These are phyloP conservation scores for Sporisorium iseilematis-ciliati DNA, from an alignment of 1,284 basidiomycete genomes.

Conservation along the genomic window DNA sequence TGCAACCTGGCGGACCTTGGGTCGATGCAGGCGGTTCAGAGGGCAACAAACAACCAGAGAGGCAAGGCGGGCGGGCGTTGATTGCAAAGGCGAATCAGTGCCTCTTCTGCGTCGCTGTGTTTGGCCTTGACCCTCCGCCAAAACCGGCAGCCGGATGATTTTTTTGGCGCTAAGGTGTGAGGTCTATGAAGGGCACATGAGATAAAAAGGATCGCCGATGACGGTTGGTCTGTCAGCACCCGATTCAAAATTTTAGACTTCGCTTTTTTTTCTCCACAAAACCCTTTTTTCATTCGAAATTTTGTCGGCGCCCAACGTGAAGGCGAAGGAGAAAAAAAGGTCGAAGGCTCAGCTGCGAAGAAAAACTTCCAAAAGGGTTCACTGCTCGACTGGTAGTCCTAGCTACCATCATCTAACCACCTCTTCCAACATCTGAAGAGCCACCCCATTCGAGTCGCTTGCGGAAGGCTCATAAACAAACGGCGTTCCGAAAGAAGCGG, in stretches of 20 bases:
- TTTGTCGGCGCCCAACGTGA: background rate
- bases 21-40: background rate
- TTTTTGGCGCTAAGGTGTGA: background rate
- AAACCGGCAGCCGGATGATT: background rate
- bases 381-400: background rate
- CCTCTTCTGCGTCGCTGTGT: background rate
- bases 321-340: background rate
- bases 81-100: background rate
- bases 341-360: background rate
- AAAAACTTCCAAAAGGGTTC: constrained; percentile 9
- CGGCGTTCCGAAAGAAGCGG: too few relatives aligned
- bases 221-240: too few relatives aligned
- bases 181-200: background rate
- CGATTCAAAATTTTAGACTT: background rate
- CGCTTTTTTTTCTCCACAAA: constrained; percentile 10
- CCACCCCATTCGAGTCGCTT: too few relatives aligned
- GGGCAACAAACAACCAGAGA: background rate
- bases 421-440: too few relatives aligned
- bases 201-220: constrained; percentile 1
- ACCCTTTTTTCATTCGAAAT: background rate
- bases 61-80: background rate
- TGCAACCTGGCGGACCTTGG: constrained; percentile 5
- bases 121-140: background rate
- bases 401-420: too few relatives aligned
- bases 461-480: too few relatives aligned